These are phyloP conservation scores for Paecilomyces fulvus DNA, from an alignment of 2,329 filamentous ascomycete genomes.

Conservation along the genomic window DNA sequence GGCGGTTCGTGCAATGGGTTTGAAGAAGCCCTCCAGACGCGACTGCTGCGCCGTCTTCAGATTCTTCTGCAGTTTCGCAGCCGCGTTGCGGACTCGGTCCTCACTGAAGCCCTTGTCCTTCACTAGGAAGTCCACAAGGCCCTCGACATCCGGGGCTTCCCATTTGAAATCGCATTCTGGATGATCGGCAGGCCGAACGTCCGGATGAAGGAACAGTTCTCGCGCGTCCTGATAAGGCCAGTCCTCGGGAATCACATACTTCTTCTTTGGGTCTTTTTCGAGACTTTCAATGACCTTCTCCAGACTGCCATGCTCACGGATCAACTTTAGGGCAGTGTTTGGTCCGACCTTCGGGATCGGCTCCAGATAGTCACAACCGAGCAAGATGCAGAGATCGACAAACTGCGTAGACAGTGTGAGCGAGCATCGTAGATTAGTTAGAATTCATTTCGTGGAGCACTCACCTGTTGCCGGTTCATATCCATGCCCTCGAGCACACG, in stretches of 20 bases:
- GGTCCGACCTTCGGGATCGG: constrained; percentile 92
- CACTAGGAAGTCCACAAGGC: constrained; percentile 80
- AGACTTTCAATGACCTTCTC: constrained; percentile 81
- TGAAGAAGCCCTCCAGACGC: constrained; percentile 93
- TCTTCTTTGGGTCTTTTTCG: constrained; percentile 65
- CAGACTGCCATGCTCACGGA: constrained; percentile 80
- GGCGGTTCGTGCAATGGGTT: constrained; percentile 78
- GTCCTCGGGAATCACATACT: constrained; percentile 83
- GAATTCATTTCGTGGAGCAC: constrained; percentile 6
- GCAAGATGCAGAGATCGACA: constrained; percentile 92
- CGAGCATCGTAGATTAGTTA: constrained; percentile 2
- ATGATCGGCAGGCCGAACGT: constrained; percentile 75
- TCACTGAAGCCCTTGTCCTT: constrained; percentile 95
- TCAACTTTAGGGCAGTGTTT: constrained; percentile 82
- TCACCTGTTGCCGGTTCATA: constrained; percentile 80
- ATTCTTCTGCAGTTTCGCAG: constrained; percentile 75
- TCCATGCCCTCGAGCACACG: constrained; percentile 76
- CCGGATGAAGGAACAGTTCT: constrained; percentile 82
- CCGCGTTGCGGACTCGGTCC: constrained; percentile 76
- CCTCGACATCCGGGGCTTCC: constrained; percentile 87
- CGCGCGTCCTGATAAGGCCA: constrained; percentile 94
- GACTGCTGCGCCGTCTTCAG: constrained; percentile 86
- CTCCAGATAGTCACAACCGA: constrained; percentile 96
- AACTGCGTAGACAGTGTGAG: constrained; percentile 50
- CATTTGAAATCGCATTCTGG: constrained; percentile 95